Percentiles rank a stretch among this genome's conserved stretches.
phyloP scores from a whole-genome alignment of 257 asterid genomes.

The Nicotiana tabacum region DNA sequence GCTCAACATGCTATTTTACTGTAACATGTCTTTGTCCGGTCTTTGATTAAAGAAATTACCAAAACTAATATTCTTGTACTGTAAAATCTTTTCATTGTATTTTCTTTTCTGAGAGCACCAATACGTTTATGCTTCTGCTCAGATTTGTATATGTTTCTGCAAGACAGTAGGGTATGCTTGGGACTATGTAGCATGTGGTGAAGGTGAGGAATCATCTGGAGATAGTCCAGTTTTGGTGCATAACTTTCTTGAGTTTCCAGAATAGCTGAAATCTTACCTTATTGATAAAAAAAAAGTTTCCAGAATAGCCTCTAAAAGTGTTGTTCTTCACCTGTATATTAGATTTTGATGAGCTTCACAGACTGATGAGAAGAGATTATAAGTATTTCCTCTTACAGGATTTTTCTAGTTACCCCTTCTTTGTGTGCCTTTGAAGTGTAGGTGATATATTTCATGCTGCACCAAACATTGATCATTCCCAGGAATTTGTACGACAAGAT shows the following conservation, averaged over 20 bases:
- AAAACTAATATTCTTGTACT: neutral
- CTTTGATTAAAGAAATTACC: neutral
- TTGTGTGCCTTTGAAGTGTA: slow-evolving; percentile 9
- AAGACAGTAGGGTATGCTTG: neutral
- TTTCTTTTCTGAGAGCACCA: neutral
- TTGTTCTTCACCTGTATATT: slow-evolving; percentile 2
- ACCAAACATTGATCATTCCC: slow-evolving; percentile 56
- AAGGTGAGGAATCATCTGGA: neutral
- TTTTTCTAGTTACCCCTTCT: neutral
- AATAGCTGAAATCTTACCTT: neutral
- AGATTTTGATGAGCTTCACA: neutral
- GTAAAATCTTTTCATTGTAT: neutral
- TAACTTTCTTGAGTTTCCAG: neutral
- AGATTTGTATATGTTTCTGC: slow-evolving; percentile 1
- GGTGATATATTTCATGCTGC: slow-evolving; percentile 61
- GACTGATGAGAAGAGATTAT: neutral
- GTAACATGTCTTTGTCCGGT: neutral
- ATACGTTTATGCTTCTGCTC: neutral
- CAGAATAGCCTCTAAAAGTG: neutral
- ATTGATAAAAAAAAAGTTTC: neutral
- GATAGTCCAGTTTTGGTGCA: slow-evolving; percentile 1
- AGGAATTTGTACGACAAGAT: slow-evolving; percentile 46
- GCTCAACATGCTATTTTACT: neutral
- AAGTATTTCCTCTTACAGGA: neutral
- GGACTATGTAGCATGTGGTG: neutral